Conservation (phyloP, 1,139 yeast species). For the Arxiozyma telluris region DNA sequence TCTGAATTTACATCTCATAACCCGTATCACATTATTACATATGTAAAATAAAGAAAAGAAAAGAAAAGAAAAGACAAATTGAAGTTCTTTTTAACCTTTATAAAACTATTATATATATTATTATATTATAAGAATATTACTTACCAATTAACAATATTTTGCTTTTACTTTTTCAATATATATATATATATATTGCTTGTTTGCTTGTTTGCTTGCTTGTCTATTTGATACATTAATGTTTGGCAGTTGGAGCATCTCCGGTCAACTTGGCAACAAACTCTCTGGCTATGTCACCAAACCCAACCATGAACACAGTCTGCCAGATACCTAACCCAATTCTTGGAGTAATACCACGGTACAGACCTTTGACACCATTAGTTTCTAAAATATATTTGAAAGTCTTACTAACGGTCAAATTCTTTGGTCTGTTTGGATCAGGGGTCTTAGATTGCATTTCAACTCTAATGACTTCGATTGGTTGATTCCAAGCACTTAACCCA, state of each 20-base stretch:
- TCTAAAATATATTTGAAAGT: constrained; percentile 77
- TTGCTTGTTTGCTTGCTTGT: not conserved
- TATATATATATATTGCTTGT: no score
- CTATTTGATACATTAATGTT: constrained; percentile 28
- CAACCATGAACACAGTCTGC: constrained; percentile 99
- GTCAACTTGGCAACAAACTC: constrained; percentile 52
- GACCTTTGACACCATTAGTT: constrained; percentile 78
- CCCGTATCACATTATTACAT: no score
- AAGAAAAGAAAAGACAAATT: no score
- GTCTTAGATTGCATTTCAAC: constrained; percentile 97
- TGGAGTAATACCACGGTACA: constrained; percentile 94
- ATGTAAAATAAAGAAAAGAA: no score
- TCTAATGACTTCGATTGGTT: constrained; percentile 94
- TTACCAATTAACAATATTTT: not conserved
- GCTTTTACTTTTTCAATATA: no score
- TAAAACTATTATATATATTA: no score
- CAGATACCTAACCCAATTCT: constrained; percentile 93
- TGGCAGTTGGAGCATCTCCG: constrained; percentile 45
- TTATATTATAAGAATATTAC: not conserved
- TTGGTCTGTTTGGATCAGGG: constrained; percentile 88
- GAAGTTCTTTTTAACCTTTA: not conserved
- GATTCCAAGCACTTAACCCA: constrained; percentile 97
- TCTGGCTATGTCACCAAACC: constrained; percentile 89
- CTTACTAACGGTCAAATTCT: constrained; percentile 71
- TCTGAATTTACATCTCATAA: no score